phyloP scores from a whole-genome alignment of 768 basidiomycete genomes.

The Russula compacta region DNA sequence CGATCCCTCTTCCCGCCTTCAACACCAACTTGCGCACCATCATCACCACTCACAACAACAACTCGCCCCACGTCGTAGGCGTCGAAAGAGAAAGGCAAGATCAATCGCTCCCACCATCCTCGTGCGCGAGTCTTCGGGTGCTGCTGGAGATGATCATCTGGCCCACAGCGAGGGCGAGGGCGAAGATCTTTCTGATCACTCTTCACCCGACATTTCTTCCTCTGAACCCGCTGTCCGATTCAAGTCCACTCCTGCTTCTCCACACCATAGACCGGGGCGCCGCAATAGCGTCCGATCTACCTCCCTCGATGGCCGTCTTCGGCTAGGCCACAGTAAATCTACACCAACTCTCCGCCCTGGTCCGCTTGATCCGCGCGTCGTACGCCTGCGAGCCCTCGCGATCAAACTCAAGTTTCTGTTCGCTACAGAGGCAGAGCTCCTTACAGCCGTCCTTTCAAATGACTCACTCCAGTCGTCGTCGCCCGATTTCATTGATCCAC shows the following conservation, averaged over 20 bases:
- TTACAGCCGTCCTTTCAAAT: conserved; percentile 26
- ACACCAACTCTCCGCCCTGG: conserved; percentile 37
- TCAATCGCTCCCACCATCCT: conserved; percentile 11
- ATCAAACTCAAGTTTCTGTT: conserved; percentile 48
- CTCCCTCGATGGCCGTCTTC: conserved; percentile 23
- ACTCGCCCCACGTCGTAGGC: conserved; percentile 27
- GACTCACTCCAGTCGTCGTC: conserved; percentile 21
- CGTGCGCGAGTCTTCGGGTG: conserved; percentile 4
- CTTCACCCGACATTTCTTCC: conserved; percentile 24
- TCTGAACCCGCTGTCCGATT: conserved; percentile 22
- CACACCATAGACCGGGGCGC: not conserved
- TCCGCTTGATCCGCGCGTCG: conserved; percentile 38
- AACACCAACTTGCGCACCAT: not conserved
- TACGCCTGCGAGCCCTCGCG: conserved; percentile 46
- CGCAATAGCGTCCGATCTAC: conserved; percentile 16
- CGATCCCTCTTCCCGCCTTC: conserved; percentile 3
- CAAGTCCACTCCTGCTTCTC: conserved; percentile 26
- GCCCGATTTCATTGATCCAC: conserved; percentile 30
- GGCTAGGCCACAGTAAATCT: conserved; percentile 37
- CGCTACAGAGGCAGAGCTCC: conserved; percentile 37
- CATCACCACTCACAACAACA: not conserved
- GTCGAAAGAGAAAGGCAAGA: conserved; percentile 27
- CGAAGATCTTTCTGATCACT: conserved; percentile 23
- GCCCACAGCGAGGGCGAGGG: not conserved
- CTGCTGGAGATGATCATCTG: conserved; percentile 6